Evolutionary conservation across 768 basidiomycete species (phyloP).

Genomic region (Mycena venus): DNA sequence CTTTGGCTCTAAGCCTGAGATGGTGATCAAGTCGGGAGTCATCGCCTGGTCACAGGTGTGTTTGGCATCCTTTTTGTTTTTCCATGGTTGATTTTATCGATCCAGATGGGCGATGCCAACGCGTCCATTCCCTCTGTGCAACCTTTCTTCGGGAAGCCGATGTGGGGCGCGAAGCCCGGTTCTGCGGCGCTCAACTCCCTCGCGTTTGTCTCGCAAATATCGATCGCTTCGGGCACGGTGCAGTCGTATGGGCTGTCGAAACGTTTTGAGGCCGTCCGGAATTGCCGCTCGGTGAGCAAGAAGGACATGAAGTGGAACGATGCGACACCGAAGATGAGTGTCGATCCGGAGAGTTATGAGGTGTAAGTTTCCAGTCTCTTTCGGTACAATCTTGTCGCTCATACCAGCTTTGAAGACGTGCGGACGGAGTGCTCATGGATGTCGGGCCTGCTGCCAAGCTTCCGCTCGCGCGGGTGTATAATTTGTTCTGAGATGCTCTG

Average conservation of each 20-base stretch:
- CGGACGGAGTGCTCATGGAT: constrained; percentile 83
- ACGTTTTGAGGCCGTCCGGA: constrained; percentile 77
- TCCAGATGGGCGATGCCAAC: constrained; percentile 96
- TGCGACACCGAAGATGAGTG: constrained; percentile 82
- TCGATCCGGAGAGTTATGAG: constrained; percentile 94
- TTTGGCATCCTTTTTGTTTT: background rate
- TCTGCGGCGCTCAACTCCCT: constrained; percentile 90
- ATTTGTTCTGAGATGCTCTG: constrained; percentile 73
- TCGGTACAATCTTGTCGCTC: background rate
- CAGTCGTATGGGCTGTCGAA: constrained; percentile 77
- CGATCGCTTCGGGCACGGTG: constrained; percentile 67
- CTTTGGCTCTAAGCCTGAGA: constrained; percentile 93
- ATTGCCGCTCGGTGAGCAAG: constrained; percentile 84
- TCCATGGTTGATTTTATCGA: constrained; percentile 3
- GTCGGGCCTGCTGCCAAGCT: constrained; percentile 79
- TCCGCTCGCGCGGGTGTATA: constrained; percentile 81
- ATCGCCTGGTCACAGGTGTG: constrained; percentile 91
- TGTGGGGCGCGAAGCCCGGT: constrained; percentile 90
- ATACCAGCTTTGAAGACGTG: constrained; percentile 39
- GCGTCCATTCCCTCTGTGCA: constrained; percentile 97
- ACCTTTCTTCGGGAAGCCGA: constrained; percentile 86
- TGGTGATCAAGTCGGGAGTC: constrained; percentile 95
- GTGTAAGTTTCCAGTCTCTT: constrained; percentile 56
- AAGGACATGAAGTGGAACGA: constrained; percentile 96
- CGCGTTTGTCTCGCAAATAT: constrained; percentile 86